Conservation (phyloP, 805 yeast genomes). For the Candida taoyuanica region DNA sequence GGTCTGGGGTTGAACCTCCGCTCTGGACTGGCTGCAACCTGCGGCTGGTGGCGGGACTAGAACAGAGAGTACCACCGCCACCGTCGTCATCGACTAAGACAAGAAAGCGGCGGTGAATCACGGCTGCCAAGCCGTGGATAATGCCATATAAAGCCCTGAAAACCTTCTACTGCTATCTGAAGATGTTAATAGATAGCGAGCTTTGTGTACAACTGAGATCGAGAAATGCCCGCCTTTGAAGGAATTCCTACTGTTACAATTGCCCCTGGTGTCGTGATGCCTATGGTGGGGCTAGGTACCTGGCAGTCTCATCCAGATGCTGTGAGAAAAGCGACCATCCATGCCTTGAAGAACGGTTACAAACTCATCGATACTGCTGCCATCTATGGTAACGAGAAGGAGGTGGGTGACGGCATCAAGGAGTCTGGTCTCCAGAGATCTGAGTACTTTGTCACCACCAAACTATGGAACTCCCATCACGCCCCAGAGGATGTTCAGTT, state of each 20-base stretch:
- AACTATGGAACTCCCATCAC: slow-evolving; percentile 39
- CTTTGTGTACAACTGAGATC: no score
- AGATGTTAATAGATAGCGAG: no score
- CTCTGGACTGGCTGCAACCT: no score
- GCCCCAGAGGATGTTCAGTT: slow-evolving; percentile 41
- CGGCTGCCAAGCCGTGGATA: no score
- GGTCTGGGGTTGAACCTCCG: no score
- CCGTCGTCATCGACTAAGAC: no score
- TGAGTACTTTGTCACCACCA: slow-evolving; percentile 55
- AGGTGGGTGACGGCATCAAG: slow-evolving; percentile 48
- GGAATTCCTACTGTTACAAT: slow-evolving; percentile 25
- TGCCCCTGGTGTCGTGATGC: slow-evolving; percentile 50
- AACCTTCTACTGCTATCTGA: not conserved
- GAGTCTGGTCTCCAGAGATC: slow-evolving; percentile 38
- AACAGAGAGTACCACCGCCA: no score
- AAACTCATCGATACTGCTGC: slow-evolving; percentile 67
- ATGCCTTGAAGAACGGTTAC: slow-evolving; percentile 49
- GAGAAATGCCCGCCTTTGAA: slow-evolving; percentile 2
- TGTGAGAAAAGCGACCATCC: slow-evolving; percentile 36
- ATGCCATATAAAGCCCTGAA: no score
- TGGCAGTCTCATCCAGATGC: slow-evolving; percentile 29
- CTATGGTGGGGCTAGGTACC: slow-evolving; percentile 48
- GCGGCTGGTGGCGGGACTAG: no score
- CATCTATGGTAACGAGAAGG: slow-evolving; percentile 52
- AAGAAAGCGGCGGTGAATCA: no score